A percentile compares a stretch with the other conserved stretches of the same genome.
Conservation (phyloP, 2,329 filamentous ascomycete genomes). For the Hysterium pulicare region DNA sequence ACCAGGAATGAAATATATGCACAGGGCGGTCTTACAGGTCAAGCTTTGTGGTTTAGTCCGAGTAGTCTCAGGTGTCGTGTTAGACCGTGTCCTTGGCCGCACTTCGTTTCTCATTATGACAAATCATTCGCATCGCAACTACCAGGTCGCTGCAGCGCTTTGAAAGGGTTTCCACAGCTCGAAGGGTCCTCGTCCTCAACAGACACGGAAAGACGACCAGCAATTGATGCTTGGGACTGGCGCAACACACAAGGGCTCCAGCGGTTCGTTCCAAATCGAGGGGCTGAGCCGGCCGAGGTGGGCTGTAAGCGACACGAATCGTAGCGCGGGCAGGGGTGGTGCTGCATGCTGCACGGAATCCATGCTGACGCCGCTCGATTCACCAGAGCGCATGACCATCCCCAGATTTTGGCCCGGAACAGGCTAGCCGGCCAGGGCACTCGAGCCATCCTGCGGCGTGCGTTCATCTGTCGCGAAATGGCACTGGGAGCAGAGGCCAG, state of each 20-base stretch:
- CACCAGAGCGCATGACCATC: constrained; percentile 12
- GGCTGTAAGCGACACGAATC: constrained; percentile 18
- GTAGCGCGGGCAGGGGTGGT: constrained; percentile 4
- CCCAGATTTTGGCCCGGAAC: constrained; percentile 10
- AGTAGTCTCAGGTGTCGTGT: not conserved
- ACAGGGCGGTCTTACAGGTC: not conserved
- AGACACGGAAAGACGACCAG: too few relatives aligned
- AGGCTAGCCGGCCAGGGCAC: constrained; percentile 3
- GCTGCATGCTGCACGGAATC: constrained; percentile 8
- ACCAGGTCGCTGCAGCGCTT: not conserved
- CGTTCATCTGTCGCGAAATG: constrained; percentile 2
- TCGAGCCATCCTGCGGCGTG: not conserved
- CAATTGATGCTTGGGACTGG: constrained; percentile 6
- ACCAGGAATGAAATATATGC: constrained; percentile 13
- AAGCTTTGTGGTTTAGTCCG: not conserved
- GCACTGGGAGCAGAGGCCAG: constrained; percentile 4
- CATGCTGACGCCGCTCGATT: constrained; percentile 7
- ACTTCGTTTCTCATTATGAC: constrained; percentile 1
- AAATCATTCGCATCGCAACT: constrained; percentile 3
- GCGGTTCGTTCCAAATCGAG: constrained; percentile 10
- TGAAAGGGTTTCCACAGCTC: too few relatives aligned
- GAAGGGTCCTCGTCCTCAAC: too few relatives aligned
- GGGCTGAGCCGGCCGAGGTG: constrained; percentile 12
- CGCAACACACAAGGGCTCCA: constrained; percentile 5
- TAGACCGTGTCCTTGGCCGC: not conserved